A percentile compares a stretch with the other conserved stretches of the same genome.
phyloP scores from a whole-genome alignment of 2,329 filamentous ascomycete species.

The Diplocarpon rosae region DNA sequence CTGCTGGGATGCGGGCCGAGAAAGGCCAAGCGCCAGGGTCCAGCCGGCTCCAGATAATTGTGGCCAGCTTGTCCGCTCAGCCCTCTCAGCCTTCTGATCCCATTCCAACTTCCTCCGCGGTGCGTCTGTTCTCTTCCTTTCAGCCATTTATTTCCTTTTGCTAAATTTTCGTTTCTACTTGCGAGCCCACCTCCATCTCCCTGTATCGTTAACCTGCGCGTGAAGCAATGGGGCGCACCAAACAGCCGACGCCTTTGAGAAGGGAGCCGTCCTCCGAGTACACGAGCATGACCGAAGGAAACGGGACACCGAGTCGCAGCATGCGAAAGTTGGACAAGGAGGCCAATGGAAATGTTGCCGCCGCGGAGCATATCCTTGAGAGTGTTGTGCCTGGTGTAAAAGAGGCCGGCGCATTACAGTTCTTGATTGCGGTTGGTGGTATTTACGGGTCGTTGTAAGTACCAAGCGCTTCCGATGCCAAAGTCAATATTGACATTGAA shows the following conservation, averaged over 20 bases:
- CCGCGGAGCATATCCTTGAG: constrained; percentile 26
- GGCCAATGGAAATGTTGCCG: constrained; percentile 25
- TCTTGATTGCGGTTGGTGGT: constrained; percentile 79
- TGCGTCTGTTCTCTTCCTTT: background rate
- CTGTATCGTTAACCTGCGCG: constrained; percentile 1
- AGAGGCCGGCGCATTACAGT: constrained; percentile 58
- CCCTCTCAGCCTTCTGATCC: constrained; percentile 1
- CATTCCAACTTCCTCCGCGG: constrained; percentile 3
- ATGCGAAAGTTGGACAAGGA: constrained; percentile 16
- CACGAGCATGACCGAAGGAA: constrained; percentile 37
- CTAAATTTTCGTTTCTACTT: background rate
- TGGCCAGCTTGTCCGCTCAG: constrained; percentile 9
- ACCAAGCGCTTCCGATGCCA: background rate
- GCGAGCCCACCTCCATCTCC: background rate
- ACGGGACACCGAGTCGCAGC: constrained; percentile 27
- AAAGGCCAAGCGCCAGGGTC: constrained; percentile 7
- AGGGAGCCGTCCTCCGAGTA: constrained; percentile 58
- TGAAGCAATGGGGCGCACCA: constrained; percentile 54
- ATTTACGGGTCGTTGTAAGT: constrained; percentile 94
- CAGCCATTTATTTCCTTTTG: background rate
- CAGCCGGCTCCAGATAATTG: constrained; percentile 5
- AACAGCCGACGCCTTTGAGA: constrained; percentile 54
- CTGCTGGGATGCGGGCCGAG: background rate
- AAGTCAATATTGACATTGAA: background rate
- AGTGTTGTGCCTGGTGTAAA: constrained; percentile 25